Evolutionary conservation across 2,329 filamentous ascomycete genomes (phyloP), one percentile per base, ranked within the genome.

Genomic region (Rhinocladiella similis): DNA sequence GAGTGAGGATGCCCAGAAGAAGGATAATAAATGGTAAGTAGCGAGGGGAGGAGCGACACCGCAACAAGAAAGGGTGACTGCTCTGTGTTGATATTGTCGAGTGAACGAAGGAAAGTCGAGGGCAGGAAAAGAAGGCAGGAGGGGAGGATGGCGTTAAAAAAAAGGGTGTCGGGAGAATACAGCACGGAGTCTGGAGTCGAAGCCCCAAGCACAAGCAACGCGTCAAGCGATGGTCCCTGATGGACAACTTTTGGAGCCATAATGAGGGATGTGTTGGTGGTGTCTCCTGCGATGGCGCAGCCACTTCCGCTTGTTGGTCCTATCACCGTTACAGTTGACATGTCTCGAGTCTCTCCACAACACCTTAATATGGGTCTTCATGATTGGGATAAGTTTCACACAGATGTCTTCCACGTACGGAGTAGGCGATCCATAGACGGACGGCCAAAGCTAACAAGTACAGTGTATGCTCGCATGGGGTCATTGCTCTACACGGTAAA

Each of bases 21-120:
- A 60, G 47, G 46, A 61, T 61, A 65, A 65, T 64, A 62, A 54
- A 60, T 50, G 56, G 13, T 59, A 57, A 59, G 50, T 63, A 63
- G 57, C 57, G 62, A 66, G 61, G n/a, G 58, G 64, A 68, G 59
- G 61, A 65, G 54, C 57, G 61, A 60, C 61, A 66, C 63, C 56
- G 54, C 43, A 62, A 62, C 59, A 61, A 65, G 63, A 54, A 54
- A 56, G 60, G 62, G 57, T 60, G 60, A 63, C 50, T 54, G 62
- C 57, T 60, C 54, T 45, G 45, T 49, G 56, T 49, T 45, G 54
- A 46, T 58, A 48, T 61, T 53, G 57, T 41, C n/a, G 14, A 16
- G 56, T 56, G 61, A 57, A 64, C 13, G 41, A 52, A 16, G 48
- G 53, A 46, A 41, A 25, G 47, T 39, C 49, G 45, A 49, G 25